Evolutionary conservation across 1,139 yeast genomes (phyloP).

Genomic region (Petasospora fabianii): DNA sequence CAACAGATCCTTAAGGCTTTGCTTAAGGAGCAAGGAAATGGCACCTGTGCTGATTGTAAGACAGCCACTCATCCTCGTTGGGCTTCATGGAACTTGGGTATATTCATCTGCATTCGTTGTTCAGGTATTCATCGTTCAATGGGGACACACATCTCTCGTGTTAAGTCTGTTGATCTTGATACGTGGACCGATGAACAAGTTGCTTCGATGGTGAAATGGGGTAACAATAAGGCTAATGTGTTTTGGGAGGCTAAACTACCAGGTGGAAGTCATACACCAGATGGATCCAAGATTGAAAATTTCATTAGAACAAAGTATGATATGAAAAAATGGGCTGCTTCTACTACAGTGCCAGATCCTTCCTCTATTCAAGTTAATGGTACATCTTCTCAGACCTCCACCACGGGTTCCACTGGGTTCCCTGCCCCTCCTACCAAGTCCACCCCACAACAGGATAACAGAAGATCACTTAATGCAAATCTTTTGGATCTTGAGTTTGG

Average conservation of each 20-base stretch:
- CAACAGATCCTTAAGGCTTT: slow-evolving; percentile 60
- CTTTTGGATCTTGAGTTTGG: slow-evolving; percentile 34
- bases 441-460: slow-evolving; percentile 10
- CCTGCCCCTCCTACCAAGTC: slow-evolving; percentile 3
- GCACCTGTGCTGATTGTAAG: slow-evolving; percentile 88
- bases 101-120: slow-evolving; percentile 87
- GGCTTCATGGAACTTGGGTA: slow-evolving; percentile 96
- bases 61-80: slow-evolving; percentile 87
- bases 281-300: slow-evolving; percentile 80
- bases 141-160: slow-evolving; percentile 91
- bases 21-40: slow-evolving; percentile 72
- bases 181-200: slow-evolving; percentile 96
- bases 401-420: slow-evolving; percentile 2
- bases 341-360: slow-evolving; percentile 26
- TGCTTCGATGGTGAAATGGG: slow-evolving; percentile 80
- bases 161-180: slow-evolving; percentile 88
- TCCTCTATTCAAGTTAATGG: slow-evolving; percentile 8
- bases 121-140: slow-evolving; percentile 93
- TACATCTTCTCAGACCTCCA: no score
- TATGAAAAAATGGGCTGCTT: slow-evolving; percentile 72
- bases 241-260: slow-evolving; percentile 85
- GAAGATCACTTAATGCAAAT: slow-evolving; percentile 17
- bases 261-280: slow-evolving; percentile 63
- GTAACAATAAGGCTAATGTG: slow-evolving; percentile 70
- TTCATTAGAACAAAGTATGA: slow-evolving; percentile 92